phyloP scores from a whole-genome alignment of 2,329 filamentous ascomycete species.

The Leptosphaerulina australis region DNA sequence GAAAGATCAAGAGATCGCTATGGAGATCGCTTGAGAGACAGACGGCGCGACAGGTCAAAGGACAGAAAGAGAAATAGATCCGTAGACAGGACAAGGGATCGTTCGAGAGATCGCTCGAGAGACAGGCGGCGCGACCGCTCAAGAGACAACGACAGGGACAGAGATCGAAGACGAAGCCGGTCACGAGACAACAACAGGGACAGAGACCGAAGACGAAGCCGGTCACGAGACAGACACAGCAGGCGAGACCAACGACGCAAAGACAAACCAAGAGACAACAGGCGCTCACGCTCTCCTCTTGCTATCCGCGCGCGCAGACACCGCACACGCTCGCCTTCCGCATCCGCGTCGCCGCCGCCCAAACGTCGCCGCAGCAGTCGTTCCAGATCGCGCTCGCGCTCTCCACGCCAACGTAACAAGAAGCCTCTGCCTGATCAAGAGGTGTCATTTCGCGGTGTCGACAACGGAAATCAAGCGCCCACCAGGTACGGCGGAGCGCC shows the following conservation, averaged over 20 bases:
- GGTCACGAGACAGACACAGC: constrained; percentile 22
- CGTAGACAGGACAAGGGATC: constrained; percentile 24
- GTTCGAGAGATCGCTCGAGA: constrained; percentile 23
- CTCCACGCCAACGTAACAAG: constrained; percentile 50
- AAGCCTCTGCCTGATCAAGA: constrained; percentile 55
- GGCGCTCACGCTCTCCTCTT: constrained; percentile 36
- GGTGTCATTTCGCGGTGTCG: constrained; percentile 51
- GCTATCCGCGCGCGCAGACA: constrained; percentile 32
- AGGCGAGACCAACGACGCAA: constrained; percentile 23
- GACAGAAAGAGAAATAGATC: constrained; percentile 18
- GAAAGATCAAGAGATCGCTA: constrained; percentile 17
- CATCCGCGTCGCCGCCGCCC: constrained; percentile 34
- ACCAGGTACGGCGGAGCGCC: constrained; percentile 43
- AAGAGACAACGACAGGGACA: constrained; percentile 25
- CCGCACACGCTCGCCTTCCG: constrained; percentile 35
- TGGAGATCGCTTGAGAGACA: constrained; percentile 27
- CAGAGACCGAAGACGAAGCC: constrained; percentile 20
- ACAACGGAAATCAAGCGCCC: constrained; percentile 37
- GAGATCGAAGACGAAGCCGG: constrained; percentile 15
- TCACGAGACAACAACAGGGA: constrained; percentile 22
- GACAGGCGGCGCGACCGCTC: constrained; percentile 21
- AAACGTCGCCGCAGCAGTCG: constrained; percentile 45
- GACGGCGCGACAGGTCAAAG: constrained; percentile 27
- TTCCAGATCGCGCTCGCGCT: constrained; percentile 50
- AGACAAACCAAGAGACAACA: constrained; percentile 22